Conservation (phyloP, 148 eudicot species). For the Camellia japonica region DNA sequence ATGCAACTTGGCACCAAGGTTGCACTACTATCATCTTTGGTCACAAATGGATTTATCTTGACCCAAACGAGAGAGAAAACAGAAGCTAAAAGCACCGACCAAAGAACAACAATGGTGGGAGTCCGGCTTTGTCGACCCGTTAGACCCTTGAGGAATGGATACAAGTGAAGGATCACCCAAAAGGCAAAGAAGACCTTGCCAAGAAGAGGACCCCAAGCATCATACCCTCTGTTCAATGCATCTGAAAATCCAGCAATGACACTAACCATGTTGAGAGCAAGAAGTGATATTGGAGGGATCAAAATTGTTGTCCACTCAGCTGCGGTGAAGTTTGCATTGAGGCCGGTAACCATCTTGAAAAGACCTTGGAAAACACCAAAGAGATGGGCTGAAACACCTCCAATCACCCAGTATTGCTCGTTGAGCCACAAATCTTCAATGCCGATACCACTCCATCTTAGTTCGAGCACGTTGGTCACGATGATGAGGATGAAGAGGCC, state of each 20-base stretch:
- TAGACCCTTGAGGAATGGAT: constrained; percentile 95
- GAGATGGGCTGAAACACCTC: constrained; percentile 94
- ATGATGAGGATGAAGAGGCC: constrained; percentile 93
- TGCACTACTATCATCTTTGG: constrained; percentile 36
- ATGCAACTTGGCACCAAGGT: constrained; percentile 56
- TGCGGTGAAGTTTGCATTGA: constrained; percentile 91
- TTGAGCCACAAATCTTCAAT: constrained; percentile 90
- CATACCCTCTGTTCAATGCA: constrained; percentile 86
- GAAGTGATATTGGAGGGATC: constrained; percentile 91
- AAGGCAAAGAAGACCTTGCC: constrained; percentile 88
- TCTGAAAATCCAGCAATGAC: constrained; percentile 96
- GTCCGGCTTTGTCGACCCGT: constrained; percentile 97
- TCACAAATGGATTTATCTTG: constrained; percentile 85
- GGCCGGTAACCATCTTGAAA: constrained; percentile 81
- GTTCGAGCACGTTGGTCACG: constrained; percentile 72
- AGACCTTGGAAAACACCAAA: constrained; percentile 98
- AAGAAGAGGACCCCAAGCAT: constrained; percentile 93
- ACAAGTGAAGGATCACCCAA: constrained; percentile 93
- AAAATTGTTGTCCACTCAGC: constrained; percentile 96
- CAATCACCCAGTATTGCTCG: constrained; percentile 99
- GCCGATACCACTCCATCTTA: constrained; percentile 93
- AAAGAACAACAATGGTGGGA: constrained; percentile 84
- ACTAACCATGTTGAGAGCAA: constrained; percentile 78
- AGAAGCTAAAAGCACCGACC: constrained; percentile 97
- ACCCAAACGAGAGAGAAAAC: constrained; percentile 99